Base-by-base conservation (phyloP, 2,329 filamentous ascomycete species). In the Pseudocercospora cruenta region DNA sequence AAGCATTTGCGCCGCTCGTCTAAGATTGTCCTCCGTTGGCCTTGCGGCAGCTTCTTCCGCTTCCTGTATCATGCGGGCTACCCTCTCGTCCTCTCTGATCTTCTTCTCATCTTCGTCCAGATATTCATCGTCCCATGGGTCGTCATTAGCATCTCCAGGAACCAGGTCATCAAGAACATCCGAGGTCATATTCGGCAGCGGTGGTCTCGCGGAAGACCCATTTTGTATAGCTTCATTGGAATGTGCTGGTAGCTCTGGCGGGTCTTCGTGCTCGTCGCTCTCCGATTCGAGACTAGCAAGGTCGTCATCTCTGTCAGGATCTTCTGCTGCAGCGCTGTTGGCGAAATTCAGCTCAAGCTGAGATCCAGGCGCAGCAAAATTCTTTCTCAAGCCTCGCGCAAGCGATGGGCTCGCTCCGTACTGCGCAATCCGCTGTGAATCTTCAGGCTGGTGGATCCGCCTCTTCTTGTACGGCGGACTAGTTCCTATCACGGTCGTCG, bases 401-500 rank as follows among this genome's bases (percentile, higher is more conserved):
- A 74, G 66, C 19, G 73, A 65, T 47, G 75, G 73, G 58, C 73
- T 76, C 22, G 68, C 72, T n/a, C 76, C 81, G 70, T 84, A 85
- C 72, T 82, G 79, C 21, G 82, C 81, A 69, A 83, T 83, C 53
- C 73, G 70, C 31, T 76, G 76, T 0, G 75, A 74, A 31, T 72
- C 72, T 55, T 78, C 78, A 9, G 80, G 79, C 10, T 76, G 77
- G 55, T 82, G 78, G 19, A 82, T 80, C 49, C 79, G 77, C 55
- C 80, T 79, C 63, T 77, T 80, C 68, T 87, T 86, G 3, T 82
- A 74, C 58, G 85, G 82, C 43, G 74, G 72, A 64, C 68, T 72
- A 58, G 82, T 85, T 1, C 90, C 90, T 70, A 93, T 84, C 19
- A 76, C 69, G 33, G 88, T 84, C 21, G 88, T 89, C 0, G 87